A percentile compares a stretch with the other conserved stretches of the same genome.
Conservation (phyloP, 2,329 filamentous ascomycete genomes). For the Penicillium sp. region DNA sequence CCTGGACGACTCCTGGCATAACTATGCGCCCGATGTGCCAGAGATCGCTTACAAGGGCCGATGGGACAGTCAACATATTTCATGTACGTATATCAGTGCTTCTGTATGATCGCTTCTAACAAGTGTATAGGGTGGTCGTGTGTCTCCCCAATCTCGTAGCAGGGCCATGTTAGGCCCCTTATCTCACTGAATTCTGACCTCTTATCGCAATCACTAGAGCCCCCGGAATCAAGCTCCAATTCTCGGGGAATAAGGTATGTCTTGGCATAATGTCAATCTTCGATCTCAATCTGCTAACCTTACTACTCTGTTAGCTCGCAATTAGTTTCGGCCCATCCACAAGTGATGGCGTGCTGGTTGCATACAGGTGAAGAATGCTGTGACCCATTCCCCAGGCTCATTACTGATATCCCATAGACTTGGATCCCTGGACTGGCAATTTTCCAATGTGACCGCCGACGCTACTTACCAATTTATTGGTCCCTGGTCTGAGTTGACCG, state of each 20-base stretch:
- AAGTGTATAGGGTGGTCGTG: slow-evolving; percentile 53
- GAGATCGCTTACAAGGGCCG: slow-evolving; percentile 64
- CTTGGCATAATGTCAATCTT: neutral
- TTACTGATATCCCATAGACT: slow-evolving; percentile 40
- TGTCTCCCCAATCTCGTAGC: slow-evolving; percentile 26
- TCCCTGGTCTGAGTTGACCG: slow-evolving; percentile 45
- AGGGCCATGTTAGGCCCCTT: neutral
- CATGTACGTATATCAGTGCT: slow-evolving; percentile 39
- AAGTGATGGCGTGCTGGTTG: slow-evolving; percentile 53
- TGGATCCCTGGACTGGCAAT: slow-evolving; percentile 59
- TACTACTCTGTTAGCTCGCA: slow-evolving; percentile 40
- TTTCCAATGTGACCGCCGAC: slow-evolving; percentile 61
- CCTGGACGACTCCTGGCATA: slow-evolving; percentile 43
- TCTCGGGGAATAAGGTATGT: slow-evolving; percentile 51
- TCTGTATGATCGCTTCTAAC: slow-evolving; percentile 11
- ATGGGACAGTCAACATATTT: slow-evolving; percentile 62
- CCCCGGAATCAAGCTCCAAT: slow-evolving; percentile 58
- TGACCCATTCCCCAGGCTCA: neutral
- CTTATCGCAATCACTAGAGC: slow-evolving; percentile 30
- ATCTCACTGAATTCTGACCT: neutral
- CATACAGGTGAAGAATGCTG: slow-evolving; percentile 42
- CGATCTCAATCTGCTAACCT: neutral
- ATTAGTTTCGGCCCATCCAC: slow-evolving; percentile 57
- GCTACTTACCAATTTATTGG: slow-evolving; percentile 59
- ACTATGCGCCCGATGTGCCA: slow-evolving; percentile 52